A percentile compares a stretch with the other conserved stretches of the same genome.
phyloP scores from a whole-genome alignment of 352 stramenopile species.

The Pythium sp. region DNA sequence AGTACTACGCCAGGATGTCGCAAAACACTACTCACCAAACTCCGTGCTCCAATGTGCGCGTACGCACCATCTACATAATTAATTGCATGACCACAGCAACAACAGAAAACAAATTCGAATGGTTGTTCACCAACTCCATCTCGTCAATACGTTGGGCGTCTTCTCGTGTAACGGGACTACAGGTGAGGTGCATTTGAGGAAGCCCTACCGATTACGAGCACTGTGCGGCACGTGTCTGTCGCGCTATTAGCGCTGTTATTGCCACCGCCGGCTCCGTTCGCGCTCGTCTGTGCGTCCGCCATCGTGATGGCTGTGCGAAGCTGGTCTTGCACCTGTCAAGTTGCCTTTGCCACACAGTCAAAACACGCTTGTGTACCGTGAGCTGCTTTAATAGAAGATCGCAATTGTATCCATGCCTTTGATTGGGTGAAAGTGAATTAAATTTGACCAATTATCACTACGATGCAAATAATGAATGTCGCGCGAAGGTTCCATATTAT shows the following conservation, averaged over 20 bases:
- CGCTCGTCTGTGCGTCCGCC: slow-evolving; percentile 8
- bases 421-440: not conserved
- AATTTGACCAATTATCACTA: not conserved
- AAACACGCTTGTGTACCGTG: not conserved
- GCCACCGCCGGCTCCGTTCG: not conserved
- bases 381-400: not conserved
- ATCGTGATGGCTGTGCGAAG: not conserved
- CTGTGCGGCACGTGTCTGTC: slow-evolving; percentile 35
- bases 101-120: not conserved
- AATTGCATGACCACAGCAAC: not conserved
- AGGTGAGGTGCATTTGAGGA: not conserved
- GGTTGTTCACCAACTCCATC: not conserved
- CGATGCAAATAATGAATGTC: not conserved
- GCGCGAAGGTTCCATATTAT: not conserved
- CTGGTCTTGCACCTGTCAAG: not conserved
- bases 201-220: slow-evolving; percentile 61
- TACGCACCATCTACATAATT: slow-evolving; percentile 59
- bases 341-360: not conserved
- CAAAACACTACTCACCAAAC: slow-evolving; percentile 28
- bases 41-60: slow-evolving; percentile 54
- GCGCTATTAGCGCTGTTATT: slow-evolving; percentile 8
- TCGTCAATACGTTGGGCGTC: not conserved
- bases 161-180: not conserved
- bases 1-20: not conserved
- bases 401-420: not conserved